Evolutionary conservation across 139 green algal genomes (phyloP).

Genomic region (Chlamydomonas sp.): DNA sequence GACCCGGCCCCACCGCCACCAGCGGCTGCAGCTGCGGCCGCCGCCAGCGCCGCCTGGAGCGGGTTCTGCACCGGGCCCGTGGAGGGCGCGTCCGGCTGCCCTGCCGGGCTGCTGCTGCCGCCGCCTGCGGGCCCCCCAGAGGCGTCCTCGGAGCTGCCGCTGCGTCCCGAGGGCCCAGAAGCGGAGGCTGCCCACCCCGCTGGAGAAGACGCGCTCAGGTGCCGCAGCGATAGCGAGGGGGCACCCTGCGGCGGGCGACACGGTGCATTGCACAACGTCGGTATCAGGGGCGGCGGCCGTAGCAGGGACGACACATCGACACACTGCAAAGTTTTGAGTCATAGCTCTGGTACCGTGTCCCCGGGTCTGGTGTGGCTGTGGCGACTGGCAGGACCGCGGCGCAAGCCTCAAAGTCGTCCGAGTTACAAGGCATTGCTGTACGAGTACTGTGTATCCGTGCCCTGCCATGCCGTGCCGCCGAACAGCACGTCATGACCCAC

Average conservation of each 20-base stretch:
- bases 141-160: not conserved
- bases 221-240: not conserved
- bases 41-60: conserved; percentile 20
- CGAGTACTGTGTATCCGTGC: no score
- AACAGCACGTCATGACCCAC: no score
- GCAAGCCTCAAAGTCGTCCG: no score
- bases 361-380: no score
- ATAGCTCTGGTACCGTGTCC: no score
- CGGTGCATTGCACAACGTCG: not conserved
- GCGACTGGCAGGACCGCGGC: no score
- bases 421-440: no score
- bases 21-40: not conserved
- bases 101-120: not conserved
- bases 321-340: no score
- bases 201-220: not conserved
- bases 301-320: no score
- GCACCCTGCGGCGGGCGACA: not conserved
- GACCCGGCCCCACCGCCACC: not conserved
- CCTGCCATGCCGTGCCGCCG: no score
- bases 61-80: conserved; percentile 21
- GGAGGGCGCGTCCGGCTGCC: not conserved
- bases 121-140: not conserved
- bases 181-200: no score
- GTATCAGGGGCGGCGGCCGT: no score
- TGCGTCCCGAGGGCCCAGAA: not conserved